These are phyloP conservation scores for Corymbia citriodora DNA, from an alignment of 441 rosid genomes.

Conservation along the genomic window DNA sequence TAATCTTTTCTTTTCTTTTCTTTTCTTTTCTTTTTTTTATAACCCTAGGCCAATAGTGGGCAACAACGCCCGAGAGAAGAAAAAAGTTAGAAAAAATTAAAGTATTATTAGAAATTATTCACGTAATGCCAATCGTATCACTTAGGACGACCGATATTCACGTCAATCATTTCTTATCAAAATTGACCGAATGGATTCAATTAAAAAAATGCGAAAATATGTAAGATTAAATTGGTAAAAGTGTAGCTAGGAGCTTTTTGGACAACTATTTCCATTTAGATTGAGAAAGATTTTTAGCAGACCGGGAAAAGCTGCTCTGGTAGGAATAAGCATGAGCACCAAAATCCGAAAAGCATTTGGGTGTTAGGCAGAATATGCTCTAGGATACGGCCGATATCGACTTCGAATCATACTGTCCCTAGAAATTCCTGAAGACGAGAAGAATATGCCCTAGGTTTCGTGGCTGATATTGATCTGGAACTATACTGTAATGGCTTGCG, in stretches of 20 bases:
- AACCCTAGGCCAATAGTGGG: fast-evolving
- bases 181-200: too few species aligned
- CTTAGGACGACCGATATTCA: fast-evolving
- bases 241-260: fast-evolving
- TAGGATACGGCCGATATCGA: background rate
- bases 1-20: too few species aligned
- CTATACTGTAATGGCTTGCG: slow-evolving; percentile 45
- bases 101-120: too few species aligned
- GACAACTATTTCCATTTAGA: background rate
- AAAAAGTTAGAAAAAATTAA: too few species aligned
- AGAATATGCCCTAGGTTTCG: slow-evolving; percentile 42
- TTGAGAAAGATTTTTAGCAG: background rate
- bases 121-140: fast-evolving
- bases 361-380: background rate
- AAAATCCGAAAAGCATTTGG: background rate
- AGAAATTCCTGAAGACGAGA: slow-evolving; percentile 44
- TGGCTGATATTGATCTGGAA: slow-evolving; percentile 44
- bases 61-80: background rate
- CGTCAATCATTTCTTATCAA: too few species aligned
- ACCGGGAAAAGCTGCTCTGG: background rate
- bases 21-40: too few species aligned
- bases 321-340: background rate
- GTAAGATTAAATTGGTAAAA: background rate
- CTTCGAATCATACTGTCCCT: slow-evolving; percentile 25
- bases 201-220: too few species aligned